Evolutionary conservation across 2,329 filamentous ascomycete genomes (phyloP).

Genomic region (Achaetomium macrosporum): DNA sequence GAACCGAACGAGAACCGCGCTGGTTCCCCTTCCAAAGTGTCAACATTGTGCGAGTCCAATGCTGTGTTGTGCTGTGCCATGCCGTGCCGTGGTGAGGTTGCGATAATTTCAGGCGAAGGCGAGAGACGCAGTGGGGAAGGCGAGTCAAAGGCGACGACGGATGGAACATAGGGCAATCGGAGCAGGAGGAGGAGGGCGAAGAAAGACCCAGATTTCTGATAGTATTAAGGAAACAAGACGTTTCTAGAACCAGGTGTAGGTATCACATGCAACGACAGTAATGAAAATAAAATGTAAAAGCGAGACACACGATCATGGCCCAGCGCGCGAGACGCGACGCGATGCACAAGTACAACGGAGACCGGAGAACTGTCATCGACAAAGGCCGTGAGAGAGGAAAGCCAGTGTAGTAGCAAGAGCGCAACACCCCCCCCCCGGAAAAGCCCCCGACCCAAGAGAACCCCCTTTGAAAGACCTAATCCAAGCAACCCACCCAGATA

Average conservation of each 20-base stretch:
- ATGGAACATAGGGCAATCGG: not conserved
- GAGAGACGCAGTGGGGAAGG: too few relatives aligned
- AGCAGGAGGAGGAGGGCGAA: not conserved
- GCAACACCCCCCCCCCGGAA: not conserved
- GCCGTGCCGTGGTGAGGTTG: too few relatives aligned
- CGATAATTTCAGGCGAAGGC: too few relatives aligned
- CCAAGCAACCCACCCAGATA: not conserved
- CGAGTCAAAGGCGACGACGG: too few relatives aligned
- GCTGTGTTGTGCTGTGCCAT: too few relatives aligned
- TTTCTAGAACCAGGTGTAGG: conserved; percentile 15
- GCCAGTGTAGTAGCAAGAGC: not conserved
- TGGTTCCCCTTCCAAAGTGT: too few relatives aligned
- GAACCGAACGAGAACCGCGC: too few relatives aligned
- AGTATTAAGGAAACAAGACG: conserved; percentile 4
- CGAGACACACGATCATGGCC: not conserved
- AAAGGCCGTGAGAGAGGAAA: not conserved
- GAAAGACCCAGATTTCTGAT: not conserved
- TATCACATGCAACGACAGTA: conserved; percentile 19
- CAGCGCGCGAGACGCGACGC: not conserved
- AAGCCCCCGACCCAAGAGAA: not conserved
- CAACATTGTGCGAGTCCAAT: too few relatives aligned
- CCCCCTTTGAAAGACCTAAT: not conserved
- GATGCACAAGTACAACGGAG: not conserved
- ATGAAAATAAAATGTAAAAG: conserved; percentile 4
- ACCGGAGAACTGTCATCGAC: not conserved